Base-by-base conservation (phyloP, 2,329 filamentous ascomycete genomes). In the Teratosphaeria destructans region DNA sequence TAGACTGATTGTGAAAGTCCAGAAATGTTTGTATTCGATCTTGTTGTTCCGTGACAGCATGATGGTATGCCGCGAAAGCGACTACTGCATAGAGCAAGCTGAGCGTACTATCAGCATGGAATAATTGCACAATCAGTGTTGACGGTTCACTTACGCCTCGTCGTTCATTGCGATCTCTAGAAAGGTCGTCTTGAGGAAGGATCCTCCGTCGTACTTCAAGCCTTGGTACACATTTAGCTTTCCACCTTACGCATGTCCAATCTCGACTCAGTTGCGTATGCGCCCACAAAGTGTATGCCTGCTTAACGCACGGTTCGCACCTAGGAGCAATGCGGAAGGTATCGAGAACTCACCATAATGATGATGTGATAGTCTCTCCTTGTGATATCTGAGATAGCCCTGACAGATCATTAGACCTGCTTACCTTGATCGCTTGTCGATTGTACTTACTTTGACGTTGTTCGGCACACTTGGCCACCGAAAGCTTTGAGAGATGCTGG, bases 1-100 rank as follows among this genome's bases (percentile, higher is more conserved):
- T 87, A 10, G 93, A 92, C 70, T 85, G 87, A 73, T 96, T 92
- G 77, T 97, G 96, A 69, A 95, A 96, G 60, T 85, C 83, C 32
- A 97, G 78, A 67, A 97, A 97, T 57, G 88, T 85, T 62, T 88
- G 82, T 29, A 97, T 85, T 64, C 85, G 86, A 26, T 88, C 89
- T 55, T 85, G 78, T 0, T 87, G 83, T 55, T 86, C 84, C 47
- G 81, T 80, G 55, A 96, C 73, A 1, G 88, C 88, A 65, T 87
- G 82, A 66, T 95, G 90, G 69, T 96, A 97, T 0, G 92, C 89
- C 11, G 93, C 82, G 71, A 96, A 97, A 0, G 88, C 90, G 10
- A 92, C 88, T 4, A 96, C 77, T 0, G 92, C 91, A 71, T 96
- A 91, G 5, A 96, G 80, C 11, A 97, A 78, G 6, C 43, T 49